Base-by-base conservation (phyloP, 2,329 filamentous ascomycete genomes). In the Chaetomiaceae sp. region DNA sequence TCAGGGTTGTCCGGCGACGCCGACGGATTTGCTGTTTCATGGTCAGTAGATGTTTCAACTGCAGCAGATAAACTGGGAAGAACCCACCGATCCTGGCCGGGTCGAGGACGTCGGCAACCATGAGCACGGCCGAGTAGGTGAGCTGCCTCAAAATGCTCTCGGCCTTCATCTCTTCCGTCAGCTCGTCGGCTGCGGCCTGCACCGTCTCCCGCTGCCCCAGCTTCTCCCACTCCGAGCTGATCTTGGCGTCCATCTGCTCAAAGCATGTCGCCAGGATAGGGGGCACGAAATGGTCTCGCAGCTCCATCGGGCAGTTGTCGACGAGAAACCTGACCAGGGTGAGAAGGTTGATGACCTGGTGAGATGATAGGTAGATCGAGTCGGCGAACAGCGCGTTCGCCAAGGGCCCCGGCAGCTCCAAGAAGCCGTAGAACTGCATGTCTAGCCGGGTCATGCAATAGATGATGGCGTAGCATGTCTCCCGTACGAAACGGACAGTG, bases 81-180 rank as follows among this genome's bases (percentile, higher is more conserved):
- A 31, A 46, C 57, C 50, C 45, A 56, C 57, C 47, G 17, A 71
- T 77, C 72, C 82, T 75, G 45, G 79, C 77, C 14, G 91, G 88
- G 67, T 95, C 91, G 20, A 99, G 77, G 63, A 97, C 84, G 61
- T 90, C 88, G 7, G 90, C 89, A 58, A 96, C 87, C 79, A 97
- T 90, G 63, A 94, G 85, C 27, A 96, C 90, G 1, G 91, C 89
- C 3, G 90, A 90, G 69, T 95, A 94, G 0, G 92, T 96, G 46
- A 97, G 79, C 68, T 96, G 91, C 19, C 94, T 84, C 42, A 99
- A 75, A 27, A 99, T 95, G 65, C 92, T 97, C 69, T 99, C 94
- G 6, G 89, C 86, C 71, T 96, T 96, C 94, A 99, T 99, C 72
- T 99, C 94, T 61, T 96, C 91, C 1, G 88, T 89, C 49, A 99